phyloP scores from a whole-genome alignment of 2,329 filamentous ascomycete genomes.

The Xylariaceae sp. region DNA sequence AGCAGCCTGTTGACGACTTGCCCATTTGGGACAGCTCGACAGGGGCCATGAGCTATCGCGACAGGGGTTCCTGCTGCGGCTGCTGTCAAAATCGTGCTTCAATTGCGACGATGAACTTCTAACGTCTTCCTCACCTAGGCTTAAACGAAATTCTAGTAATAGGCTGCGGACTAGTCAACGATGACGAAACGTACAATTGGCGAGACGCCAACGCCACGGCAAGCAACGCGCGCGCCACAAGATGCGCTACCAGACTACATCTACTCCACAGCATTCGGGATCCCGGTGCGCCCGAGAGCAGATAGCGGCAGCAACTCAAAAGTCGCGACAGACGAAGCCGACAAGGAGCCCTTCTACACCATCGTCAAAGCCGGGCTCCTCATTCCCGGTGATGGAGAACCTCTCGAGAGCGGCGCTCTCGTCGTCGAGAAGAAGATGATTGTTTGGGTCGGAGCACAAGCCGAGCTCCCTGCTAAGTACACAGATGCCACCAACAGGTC shows the following conservation, averaged over 20 bases:
- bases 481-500: constrained; percentile 23
- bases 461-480: constrained; percentile 29
- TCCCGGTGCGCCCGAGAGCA: constrained; percentile 20
- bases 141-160: too few relatives aligned
- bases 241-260: constrained; percentile 19
- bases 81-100: too few relatives aligned
- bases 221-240: not conserved
- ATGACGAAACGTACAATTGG: constrained; percentile 23
- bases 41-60: too few relatives aligned
- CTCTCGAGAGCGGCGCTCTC: constrained; percentile 31
- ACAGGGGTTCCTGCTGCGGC: too few relatives aligned
- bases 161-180: too few relatives aligned
- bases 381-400: constrained; percentile 37
- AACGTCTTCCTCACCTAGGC: too few relatives aligned
- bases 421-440: constrained; percentile 36
- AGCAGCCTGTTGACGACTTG: too few relatives aligned
- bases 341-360: constrained; percentile 19
- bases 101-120: too few relatives aligned
- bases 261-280: constrained; percentile 30
- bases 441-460: constrained; percentile 34
- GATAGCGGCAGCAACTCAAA: constrained; percentile 9
- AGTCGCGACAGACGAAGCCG: not conserved
- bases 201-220: not conserved
- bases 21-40: too few relatives aligned
- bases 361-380: constrained; percentile 33